Evolutionary conservation across 2,329 filamentous ascomycete species (phyloP).

Genomic region (Neonectria neomacrospora): DNA sequence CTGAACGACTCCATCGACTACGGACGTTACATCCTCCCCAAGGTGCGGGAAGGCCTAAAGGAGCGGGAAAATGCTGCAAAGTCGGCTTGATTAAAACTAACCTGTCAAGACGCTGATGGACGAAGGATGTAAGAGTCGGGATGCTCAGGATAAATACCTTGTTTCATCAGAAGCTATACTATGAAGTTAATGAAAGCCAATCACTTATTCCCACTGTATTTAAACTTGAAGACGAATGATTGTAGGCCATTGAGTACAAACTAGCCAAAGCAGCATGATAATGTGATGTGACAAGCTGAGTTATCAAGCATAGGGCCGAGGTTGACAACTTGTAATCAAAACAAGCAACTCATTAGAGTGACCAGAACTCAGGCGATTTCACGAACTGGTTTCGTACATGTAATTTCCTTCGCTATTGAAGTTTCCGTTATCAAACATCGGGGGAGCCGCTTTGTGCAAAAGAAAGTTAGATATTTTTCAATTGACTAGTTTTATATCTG

Average conservation of each 20-base stretch:
- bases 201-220: not conserved
- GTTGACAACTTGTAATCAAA: no score
- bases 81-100: not conserved
- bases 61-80: constrained; percentile 39
- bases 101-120: not conserved
- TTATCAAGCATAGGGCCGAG: no score
- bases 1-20: constrained; percentile 70
- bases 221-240: not conserved
- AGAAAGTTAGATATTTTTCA: no score
- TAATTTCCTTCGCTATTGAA: no score
- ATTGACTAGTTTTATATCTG: no score
- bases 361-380: no score
- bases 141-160: not conserved
- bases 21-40: constrained; percentile 65
- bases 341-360: no score
- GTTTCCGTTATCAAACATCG: no score
- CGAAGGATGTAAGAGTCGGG: not conserved
- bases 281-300: not conserved
- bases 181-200: constrained; percentile 3
- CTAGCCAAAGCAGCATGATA: not conserved
- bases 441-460: no score
- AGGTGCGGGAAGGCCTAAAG: constrained; percentile 54
- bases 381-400: no score
- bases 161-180: not conserved
- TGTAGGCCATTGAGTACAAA: not conserved